phyloP scores from a whole-genome alignment of 352 stramenopile genomes.

The Phytophthora multivora region DNA sequence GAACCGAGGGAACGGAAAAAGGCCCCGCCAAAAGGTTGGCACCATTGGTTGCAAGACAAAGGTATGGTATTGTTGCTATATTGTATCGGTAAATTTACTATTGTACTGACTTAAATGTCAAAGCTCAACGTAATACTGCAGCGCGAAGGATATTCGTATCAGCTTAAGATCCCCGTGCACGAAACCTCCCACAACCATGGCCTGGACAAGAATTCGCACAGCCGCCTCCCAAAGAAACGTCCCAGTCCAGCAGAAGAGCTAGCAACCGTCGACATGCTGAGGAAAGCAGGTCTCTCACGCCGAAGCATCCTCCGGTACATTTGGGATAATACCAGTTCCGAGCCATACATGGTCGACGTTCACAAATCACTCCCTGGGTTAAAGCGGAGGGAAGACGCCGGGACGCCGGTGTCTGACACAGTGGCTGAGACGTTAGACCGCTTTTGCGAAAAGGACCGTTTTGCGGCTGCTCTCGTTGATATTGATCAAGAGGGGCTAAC shows the following conservation, averaged over 20 bases:
- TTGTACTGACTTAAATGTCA: background rate
- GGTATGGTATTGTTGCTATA: background rate
- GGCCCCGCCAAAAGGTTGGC: background rate
- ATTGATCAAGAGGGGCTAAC: background rate
- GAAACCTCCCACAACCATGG: slow-evolving; percentile 1
- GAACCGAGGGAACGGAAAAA: background rate
- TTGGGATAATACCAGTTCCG: background rate
- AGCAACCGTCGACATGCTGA: slow-evolving; percentile 1
- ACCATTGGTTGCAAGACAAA: no score
- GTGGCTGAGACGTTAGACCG: background rate
- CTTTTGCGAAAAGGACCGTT: background rate
- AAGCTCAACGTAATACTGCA: background rate
- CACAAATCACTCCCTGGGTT: background rate
- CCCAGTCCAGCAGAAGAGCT: background rate
- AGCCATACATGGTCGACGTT: background rate
- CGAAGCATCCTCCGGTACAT: background rate
- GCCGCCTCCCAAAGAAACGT: background rate
- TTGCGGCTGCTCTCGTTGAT: background rate
- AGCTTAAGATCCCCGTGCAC: background rate
- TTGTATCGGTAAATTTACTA: no score
- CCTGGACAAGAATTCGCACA: background rate
- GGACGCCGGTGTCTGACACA: background rate
- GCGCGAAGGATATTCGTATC: background rate
- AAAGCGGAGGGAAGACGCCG: background rate
- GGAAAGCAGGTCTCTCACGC: background rate